These are phyloP conservation scores for Eucalyptus pauciflora DNA, from an alignment of 345 rosid species.

Conservation along the genomic window DNA sequence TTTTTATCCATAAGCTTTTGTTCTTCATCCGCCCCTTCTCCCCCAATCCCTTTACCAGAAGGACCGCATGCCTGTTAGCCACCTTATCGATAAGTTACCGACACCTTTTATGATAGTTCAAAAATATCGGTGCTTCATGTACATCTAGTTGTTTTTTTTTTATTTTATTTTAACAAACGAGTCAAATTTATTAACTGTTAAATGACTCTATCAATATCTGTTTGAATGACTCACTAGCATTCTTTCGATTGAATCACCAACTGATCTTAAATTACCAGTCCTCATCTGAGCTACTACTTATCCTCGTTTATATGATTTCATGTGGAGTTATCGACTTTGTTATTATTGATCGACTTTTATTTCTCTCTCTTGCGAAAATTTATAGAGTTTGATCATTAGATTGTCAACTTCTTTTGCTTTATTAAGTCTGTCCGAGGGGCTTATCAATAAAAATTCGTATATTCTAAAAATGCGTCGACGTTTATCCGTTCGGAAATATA, in stretches of 20 bases:
- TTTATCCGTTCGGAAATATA: background rate
- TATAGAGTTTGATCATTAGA: background rate
- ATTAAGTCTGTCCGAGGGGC: background rate
- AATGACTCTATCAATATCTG: background rate
- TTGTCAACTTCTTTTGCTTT: background rate
- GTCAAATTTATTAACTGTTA: background rate
- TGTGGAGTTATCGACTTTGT: background rate
- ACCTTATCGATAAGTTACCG: background rate
- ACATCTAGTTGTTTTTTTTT: background rate
- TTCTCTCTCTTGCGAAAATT: background rate
- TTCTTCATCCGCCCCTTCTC: too few relatives aligned
- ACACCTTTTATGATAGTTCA: background rate
- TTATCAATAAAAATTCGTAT: background rate
- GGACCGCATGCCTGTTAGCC: too few relatives aligned
- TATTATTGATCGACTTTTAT: background rate
- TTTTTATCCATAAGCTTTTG: too few relatives aligned
- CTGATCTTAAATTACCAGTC: background rate
- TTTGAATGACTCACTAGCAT: background rate
- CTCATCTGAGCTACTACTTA: background rate
- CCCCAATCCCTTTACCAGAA: too few relatives aligned
- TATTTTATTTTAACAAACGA: background rate
- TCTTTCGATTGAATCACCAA: background rate
- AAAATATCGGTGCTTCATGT: background rate
- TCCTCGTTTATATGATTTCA: background rate
- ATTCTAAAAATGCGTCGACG: background rate